Evolutionary conservation across 2,329 filamentous ascomycete genomes (phyloP), one percentile per base, ranked within the genome.

Genomic region (Claviceps maximensis): DNA sequence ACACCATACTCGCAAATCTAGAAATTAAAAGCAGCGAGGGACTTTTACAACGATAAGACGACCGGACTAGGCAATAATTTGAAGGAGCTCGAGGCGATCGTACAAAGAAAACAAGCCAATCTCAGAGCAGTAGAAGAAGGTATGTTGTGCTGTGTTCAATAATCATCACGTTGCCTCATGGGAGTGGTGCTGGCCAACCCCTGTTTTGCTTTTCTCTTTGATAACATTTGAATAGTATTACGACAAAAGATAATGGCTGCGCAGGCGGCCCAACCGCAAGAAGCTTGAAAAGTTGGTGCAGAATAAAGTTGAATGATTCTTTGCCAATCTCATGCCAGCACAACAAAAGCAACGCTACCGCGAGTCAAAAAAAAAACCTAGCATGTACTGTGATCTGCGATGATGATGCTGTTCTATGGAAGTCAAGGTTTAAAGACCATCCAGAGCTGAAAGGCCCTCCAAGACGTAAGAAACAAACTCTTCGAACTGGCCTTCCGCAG

Each of bases 81-180:
- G 31, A 75, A 78, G 57, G 78, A 79, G 36, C 70, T 82, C 0
- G 78, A 82, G 61, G 63, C 65, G 13, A 80, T 82, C 50, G 72
- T 82, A 3, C 75, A 80, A 60, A 71, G 71, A 55, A 98, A 98
- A 74, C 88, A 86, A 53, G 82, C 84, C 59, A 96, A 93, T 65
- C 71, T 95, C 57, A 81, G 87, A 54, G 76, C 93, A 40, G 84
- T 97, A 23, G 93, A 98, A 72, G 91, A 97, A 72, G 87, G 87
- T 84, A 72, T 54, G 65, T 60, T 45, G 12, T 54, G 65, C 60
- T 45, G 12, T 27, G 12, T 23, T 23, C 8, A n/a, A 17, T 7
- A 13, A 7, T n/a, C 8, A n/a, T 13, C 36, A 38, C 33, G 21
- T 44, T 40, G 21, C 36, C 33, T 33, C 15, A 8, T 38, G 31